Conservation (phyloP, 805 yeast genomes). For the Wickerhamiella azymoides region DNA sequence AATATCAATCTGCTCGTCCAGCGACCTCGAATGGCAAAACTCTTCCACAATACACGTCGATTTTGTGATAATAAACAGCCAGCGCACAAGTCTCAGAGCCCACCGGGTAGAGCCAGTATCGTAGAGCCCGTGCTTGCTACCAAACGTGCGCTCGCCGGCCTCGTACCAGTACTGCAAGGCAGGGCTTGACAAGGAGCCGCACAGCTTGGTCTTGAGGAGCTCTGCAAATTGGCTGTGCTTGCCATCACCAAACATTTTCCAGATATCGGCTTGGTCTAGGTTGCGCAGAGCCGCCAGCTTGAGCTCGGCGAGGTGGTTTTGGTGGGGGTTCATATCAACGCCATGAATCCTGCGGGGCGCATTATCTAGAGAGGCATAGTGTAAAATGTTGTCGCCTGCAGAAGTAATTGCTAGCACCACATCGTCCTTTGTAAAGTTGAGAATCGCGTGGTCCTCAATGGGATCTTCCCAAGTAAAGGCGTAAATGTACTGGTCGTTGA, state of each 20-base stretch:
- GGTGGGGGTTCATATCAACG: constrained; percentile 73
- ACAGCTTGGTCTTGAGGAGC: constrained; percentile 39
- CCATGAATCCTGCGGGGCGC: constrained; percentile 73
- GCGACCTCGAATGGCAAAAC: constrained; percentile 41
- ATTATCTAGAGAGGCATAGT: constrained; percentile 56
- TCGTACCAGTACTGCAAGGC: constrained; percentile 72
- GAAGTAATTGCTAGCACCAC: constrained; percentile 73
- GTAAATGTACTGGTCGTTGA: constrained; percentile 66
- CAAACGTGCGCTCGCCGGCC: constrained; percentile 47
- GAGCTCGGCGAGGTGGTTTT: constrained; percentile 65
- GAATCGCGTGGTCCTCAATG: constrained; percentile 56
- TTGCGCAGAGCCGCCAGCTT: constrained; percentile 58
- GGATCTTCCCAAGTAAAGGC: constrained; percentile 92
- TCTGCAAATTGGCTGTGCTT: constrained; percentile 39
- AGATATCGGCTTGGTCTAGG: constrained; percentile 42
- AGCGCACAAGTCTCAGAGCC: constrained; percentile 61
- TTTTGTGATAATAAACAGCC: constrained; percentile 37
- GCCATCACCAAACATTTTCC: constrained; percentile 72
- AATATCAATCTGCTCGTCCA: constrained; percentile 48
- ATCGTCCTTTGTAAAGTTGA: constrained; percentile 47
- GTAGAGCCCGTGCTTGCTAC: constrained; percentile 40
- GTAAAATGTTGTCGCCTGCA: constrained; percentile 70
- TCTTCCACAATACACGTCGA: constrained; percentile 35
- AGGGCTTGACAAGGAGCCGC: constrained; percentile 63
- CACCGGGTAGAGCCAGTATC: constrained; percentile 79